Evolutionary conservation across 352 stramenopile species (phyloP).

Genomic region (Vaucheria bursata): DNA sequence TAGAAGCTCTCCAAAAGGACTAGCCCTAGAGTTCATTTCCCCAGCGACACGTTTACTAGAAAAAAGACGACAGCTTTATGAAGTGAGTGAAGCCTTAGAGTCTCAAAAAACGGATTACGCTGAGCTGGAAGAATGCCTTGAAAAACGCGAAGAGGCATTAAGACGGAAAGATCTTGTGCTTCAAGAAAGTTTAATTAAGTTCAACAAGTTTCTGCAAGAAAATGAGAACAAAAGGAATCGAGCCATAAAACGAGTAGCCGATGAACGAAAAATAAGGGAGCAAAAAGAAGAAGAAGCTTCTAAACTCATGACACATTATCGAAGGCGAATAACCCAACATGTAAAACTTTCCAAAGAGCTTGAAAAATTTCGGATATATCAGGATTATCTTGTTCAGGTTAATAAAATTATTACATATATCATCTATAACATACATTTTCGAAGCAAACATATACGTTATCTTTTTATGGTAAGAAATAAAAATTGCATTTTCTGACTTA

Average conservation of each 20-base stretch:
- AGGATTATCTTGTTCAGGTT: slow-evolving; percentile 28
- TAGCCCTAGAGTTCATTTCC: slow-evolving; percentile 81
- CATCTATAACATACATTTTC: no score
- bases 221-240: slow-evolving; percentile 86
- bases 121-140: slow-evolving; percentile 67
- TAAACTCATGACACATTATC: slow-evolving; percentile 44
- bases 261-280: slow-evolving; percentile 78
- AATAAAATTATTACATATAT: no score
- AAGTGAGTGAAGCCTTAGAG: slow-evolving; percentile 79
- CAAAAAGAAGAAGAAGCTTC: slow-evolving; percentile 67
- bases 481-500: no score
- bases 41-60: slow-evolving; percentile 80
- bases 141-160: slow-evolving; percentile 77
- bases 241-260: slow-evolving; percentile 73
- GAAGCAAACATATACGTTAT: no score
- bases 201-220: slow-evolving; percentile 88
- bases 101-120: slow-evolving; percentile 85
- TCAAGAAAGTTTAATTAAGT: slow-evolving; percentile 88
- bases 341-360: slow-evolving; percentile 63
- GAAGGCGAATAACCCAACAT: slow-evolving; percentile 56
- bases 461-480: no score
- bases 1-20: slow-evolving; percentile 57
- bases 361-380: slow-evolving; percentile 44
- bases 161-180: slow-evolving; percentile 85
- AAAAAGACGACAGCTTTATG: slow-evolving; percentile 87